These are phyloP conservation scores for Alternaria infectoria DNA, from an alignment of 2,329 filamentous ascomycete genomes.

Conservation along the genomic window DNA sequence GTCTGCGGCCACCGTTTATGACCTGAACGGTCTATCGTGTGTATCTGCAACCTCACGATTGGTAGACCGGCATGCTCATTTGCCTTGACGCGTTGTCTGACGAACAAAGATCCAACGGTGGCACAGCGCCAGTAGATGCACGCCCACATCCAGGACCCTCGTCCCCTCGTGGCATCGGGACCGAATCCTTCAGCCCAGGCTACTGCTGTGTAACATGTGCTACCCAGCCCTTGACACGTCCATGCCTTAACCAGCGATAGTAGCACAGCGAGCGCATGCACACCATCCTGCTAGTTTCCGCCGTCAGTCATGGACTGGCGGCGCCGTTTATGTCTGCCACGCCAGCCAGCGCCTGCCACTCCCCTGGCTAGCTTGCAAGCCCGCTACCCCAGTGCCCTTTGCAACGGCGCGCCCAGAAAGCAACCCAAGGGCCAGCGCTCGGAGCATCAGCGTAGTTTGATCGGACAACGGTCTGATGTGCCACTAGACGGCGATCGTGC, in stretches of 20 bases:
- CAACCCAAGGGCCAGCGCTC: slow-evolving; percentile 9
- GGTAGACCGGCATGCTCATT: not conserved
- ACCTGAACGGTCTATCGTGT: not conserved
- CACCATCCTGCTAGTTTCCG: slow-evolving; percentile 41
- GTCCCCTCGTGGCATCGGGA: slow-evolving; percentile 18
- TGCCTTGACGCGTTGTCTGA: slow-evolving; percentile 4
- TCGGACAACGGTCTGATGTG: slow-evolving; percentile 27
- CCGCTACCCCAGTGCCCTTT: slow-evolving; percentile 20
- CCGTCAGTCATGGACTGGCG: slow-evolving; percentile 37
- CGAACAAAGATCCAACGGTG: slow-evolving; percentile 6
- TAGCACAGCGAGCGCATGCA: slow-evolving; percentile 26
- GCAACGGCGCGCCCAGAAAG: slow-evolving; percentile 20
- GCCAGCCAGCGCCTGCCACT: slow-evolving; percentile 19
- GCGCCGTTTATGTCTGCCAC: slow-evolving; percentile 30
- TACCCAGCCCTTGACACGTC: slow-evolving; percentile 23
- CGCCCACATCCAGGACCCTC: slow-evolving; percentile 9
- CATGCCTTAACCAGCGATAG: slow-evolving; percentile 35
- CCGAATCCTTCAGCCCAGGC: slow-evolving; percentile 20
- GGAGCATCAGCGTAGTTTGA: slow-evolving; percentile 19
- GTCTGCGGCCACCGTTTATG: not conserved
- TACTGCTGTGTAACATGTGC: slow-evolving; percentile 40
- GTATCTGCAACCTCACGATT: not conserved
- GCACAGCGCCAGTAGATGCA: slow-evolving; percentile 8
- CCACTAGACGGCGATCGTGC: slow-evolving; percentile 37
- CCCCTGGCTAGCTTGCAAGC: slow-evolving; percentile 25